Evolutionary conservation across 129 eudicot species (phyloP), one percentile per base, ranked within the genome.

Genomic region (Pseudognaphalium luteoalbum): DNA sequence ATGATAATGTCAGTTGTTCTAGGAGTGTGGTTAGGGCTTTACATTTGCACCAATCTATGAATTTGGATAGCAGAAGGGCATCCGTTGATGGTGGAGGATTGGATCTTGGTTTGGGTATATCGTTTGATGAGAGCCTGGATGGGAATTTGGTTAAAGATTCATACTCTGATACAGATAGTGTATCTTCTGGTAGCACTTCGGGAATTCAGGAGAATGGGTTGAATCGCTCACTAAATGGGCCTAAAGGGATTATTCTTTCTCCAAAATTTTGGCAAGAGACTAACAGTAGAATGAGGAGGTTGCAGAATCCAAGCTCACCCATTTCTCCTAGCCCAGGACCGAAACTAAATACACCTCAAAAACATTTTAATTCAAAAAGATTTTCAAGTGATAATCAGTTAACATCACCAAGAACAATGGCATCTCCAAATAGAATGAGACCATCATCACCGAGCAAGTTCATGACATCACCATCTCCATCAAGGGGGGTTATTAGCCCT

Each of bases 181-280:
- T 67, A 11, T 67, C 72, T 11, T 67, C 72, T 2, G 72, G 72
- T 67, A 67, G 72, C 10, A 67, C 72, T n/a, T 67, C 72, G 2
- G 72, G 72, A 41, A 7, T 66, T 34, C 71, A 66, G 35, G 71
- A 35, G 35, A 66, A 17, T 35, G 70, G 70, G 33, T 61, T 62
- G 19, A 62, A 6, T 9, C 50, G 52, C 35, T 34, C 52, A 35
- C 52, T 10, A 5, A 67, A n/a, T 39, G 56, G 72, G 7, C 32
- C 52, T 8, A 21, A 19, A 67, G 72, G 72, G 56, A 19, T 67
- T 3, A 19, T 35, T n/a, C 21, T 8, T 14, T 67, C 72, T 0
- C 22, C 72, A 1, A 67, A 21, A 42, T 67, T 67, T 67, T 67
- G 72, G 72, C 72, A 67, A 39, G 72, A 67, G 21, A 67, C 72